Conservation (phyloP, 257 asterid genomes). For the Buddleja alternifolia region DNA sequence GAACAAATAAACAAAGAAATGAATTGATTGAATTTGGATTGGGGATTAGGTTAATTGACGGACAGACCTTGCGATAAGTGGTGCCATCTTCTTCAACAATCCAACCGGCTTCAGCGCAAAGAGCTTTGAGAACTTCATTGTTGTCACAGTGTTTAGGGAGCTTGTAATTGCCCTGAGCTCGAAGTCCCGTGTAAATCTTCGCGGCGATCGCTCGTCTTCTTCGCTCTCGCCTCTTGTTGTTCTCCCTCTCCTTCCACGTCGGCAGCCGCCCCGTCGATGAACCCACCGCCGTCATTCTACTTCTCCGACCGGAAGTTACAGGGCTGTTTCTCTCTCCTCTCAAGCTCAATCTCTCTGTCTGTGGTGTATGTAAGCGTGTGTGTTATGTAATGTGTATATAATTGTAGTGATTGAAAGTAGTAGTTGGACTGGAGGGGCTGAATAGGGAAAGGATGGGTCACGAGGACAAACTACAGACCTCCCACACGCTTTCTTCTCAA, state of each 20-base stretch:
- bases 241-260: conserved; percentile 88
- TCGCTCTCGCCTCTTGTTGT: conserved; percentile 78
- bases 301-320: neutral
- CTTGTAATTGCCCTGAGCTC: conserved; percentile 73
- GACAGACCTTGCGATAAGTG: conserved; percentile 71
- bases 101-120: conserved; percentile 85
- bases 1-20: too few species aligned
- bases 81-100: conserved; percentile 84
- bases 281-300: conserved; percentile 42
- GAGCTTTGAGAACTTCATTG: conserved; percentile 83
- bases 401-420: too few species aligned
- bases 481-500: too few species aligned
- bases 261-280: conserved; percentile 51
- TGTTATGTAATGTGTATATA: too few species aligned
- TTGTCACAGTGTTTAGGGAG: conserved; percentile 86
- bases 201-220: conserved; percentile 80
- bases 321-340: neutral
- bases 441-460: too few species aligned
- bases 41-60: neutral
- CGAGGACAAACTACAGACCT: too few species aligned
- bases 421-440: too few species aligned
- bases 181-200: conserved; percentile 72
- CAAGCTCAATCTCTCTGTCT: neutral
- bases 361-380: too few species aligned
- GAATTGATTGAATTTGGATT: neutral